Conservation (phyloP, 2,329 filamentous ascomycete genomes). For the Fusarium ramigenum region DNA sequence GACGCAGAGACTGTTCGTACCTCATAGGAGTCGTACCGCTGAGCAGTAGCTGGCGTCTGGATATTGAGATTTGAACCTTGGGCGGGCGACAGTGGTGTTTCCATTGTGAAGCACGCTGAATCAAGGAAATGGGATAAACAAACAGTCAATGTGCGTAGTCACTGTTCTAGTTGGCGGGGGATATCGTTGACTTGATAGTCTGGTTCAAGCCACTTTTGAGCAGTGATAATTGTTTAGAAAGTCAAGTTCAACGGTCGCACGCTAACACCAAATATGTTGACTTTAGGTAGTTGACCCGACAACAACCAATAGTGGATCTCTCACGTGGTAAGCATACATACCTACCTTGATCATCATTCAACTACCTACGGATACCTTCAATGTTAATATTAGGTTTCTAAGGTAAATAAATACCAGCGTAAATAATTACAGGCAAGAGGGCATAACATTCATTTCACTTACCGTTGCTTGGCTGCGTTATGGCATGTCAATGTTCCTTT, state of each 20-base stretch:
- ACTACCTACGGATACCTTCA: not conserved
- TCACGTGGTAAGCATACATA: conserved; percentile 7
- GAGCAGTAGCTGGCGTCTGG: conserved; percentile 36
- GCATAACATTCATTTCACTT: not conserved
- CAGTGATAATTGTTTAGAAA: conserved; percentile 27
- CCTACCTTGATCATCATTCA: not conserved
- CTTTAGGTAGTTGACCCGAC: conserved; percentile 26
- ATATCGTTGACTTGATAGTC: conserved; percentile 1
- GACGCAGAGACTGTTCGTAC: conserved; percentile 29
- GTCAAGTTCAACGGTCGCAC: conserved; percentile 17
- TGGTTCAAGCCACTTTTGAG: conserved; percentile 12
- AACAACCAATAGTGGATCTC: conserved; percentile 12
- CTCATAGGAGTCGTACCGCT: conserved; percentile 39
- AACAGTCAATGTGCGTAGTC: conserved; percentile 3
- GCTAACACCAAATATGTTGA: conserved; percentile 28
- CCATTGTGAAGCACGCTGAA: conserved; percentile 39
- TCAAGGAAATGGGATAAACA: conserved; percentile 20
- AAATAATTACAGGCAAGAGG: not conserved
- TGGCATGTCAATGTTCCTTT: not conserved
- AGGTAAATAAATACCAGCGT: not conserved
- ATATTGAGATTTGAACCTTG: conserved; percentile 42
- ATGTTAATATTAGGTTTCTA: not conserved
- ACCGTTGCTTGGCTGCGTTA: not conserved
- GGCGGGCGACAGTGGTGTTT: conserved; percentile 41
- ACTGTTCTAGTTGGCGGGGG: not conserved